Evolutionary conservation across 495 filamentous ascomycete species (phyloP).

Genomic region (Amniculicola lignicola): DNA sequence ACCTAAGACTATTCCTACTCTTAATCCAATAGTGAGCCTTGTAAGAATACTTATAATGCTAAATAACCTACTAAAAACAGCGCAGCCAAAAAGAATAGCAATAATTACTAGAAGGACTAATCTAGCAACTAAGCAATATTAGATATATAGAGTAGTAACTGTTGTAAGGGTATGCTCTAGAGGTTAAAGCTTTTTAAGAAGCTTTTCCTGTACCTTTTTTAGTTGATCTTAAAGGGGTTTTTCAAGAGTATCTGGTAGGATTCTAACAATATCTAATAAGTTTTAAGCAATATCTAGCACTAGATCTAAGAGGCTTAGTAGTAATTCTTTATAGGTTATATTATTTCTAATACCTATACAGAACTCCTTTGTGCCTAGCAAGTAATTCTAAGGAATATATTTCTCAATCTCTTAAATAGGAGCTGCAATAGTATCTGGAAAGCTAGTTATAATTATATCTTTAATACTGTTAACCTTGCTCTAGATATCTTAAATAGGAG

Average conservation of each 20-base stretch:
- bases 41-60: not conserved
- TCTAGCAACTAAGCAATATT: not conserved
- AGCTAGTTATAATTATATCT: slow-evolving; percentile 4
- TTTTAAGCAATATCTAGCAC: no score
- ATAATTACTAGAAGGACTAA: not conserved
- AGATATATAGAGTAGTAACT: not conserved
- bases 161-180: not conserved
- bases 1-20: not conserved
- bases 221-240: not conserved
- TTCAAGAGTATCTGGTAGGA: not conserved
- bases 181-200: not conserved
- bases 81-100: not conserved
- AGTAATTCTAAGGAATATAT: slow-evolving; percentile 1
- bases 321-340: not conserved
- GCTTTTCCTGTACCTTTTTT: slow-evolving; percentile 4
- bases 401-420: not conserved
- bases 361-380: not conserved
- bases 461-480: slow-evolving; percentile 2
- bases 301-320: not conserved
- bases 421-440: not conserved
- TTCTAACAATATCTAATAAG: slow-evolving; percentile 7
- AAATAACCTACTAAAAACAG: not conserved
- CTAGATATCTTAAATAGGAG: not conserved
- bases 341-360: not conserved
- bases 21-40: no score